Conservation (phyloP, 2,329 filamentous ascomycete species). For the Blastomyces parvus region DNA sequence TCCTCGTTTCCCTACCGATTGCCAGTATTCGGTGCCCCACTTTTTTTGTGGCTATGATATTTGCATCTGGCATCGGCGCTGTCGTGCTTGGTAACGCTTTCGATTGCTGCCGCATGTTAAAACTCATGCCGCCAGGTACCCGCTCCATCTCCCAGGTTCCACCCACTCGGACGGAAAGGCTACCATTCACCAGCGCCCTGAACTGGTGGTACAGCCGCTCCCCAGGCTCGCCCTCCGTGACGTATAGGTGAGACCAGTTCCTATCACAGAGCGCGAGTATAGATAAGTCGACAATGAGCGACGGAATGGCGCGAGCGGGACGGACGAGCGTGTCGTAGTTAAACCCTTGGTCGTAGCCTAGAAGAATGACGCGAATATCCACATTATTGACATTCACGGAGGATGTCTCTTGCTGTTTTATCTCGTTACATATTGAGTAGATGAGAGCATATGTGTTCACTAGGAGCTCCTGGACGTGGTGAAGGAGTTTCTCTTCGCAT, state of each 20-base stretch:
- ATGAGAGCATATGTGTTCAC: slow-evolving; percentile 6
- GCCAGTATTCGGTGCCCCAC: neutral
- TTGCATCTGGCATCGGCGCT: neutral
- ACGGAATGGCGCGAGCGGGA: neutral
- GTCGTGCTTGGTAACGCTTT: neutral
- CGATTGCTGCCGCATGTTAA: slow-evolving; percentile 11
- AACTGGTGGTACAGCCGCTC: slow-evolving; percentile 11
- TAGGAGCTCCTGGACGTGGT: slow-evolving; percentile 5
- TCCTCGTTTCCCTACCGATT: neutral
- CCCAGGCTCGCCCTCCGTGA: slow-evolving; percentile 10
- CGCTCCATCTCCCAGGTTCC: slow-evolving; percentile 9
- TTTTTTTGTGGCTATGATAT: neutral
- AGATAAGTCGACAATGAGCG: slow-evolving; percentile 9
- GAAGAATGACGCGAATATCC: slow-evolving; percentile 2
- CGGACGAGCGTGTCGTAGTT: slow-evolving; percentile 6
- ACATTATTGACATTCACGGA: neutral
- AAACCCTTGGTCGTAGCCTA: slow-evolving; percentile 4
- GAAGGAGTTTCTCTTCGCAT: slow-evolving; percentile 1
- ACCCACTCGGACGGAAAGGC: slow-evolving; percentile 7
- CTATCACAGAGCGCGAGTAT: slow-evolving; percentile 10
- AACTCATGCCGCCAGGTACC: slow-evolving; percentile 7
- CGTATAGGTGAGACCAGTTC: slow-evolving; percentile 11
- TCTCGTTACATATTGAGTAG: slow-evolving; percentile 6
- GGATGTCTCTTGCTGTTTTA: neutral
- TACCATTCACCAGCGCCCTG: slow-evolving; percentile 8